phyloP scores from a whole-genome alignment of 2,329 filamentous ascomycete species.

The Aspergillus fructus region DNA sequence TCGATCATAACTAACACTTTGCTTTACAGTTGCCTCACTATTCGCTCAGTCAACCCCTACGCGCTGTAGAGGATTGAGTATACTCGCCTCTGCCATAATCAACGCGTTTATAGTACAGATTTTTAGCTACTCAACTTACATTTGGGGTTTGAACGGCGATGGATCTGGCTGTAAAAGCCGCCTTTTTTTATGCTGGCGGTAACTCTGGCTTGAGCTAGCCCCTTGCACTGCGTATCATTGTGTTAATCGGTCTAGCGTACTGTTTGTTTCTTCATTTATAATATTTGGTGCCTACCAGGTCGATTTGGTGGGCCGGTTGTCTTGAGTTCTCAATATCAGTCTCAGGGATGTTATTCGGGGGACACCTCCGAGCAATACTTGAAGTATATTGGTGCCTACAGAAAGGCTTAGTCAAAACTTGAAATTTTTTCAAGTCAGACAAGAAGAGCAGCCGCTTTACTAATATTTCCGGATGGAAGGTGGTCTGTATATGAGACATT shows the following conservation, averaged over 20 bases:
- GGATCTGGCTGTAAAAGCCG: slow-evolving; percentile 13
- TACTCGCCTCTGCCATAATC: slow-evolving; percentile 22
- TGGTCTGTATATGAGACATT: slow-evolving; percentile 9
- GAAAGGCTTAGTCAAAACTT: not conserved
- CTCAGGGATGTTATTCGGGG: slow-evolving; percentile 5
- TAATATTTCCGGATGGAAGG: slow-evolving; percentile 13
- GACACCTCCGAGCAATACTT: slow-evolving; percentile 4
- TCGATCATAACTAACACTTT: slow-evolving; percentile 21
- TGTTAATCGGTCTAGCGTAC: slow-evolving; percentile 26
- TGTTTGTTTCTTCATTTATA: slow-evolving; percentile 20
- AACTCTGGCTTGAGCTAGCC: not conserved
- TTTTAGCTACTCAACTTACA: slow-evolving; percentile 16
- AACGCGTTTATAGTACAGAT: slow-evolving; percentile 24
- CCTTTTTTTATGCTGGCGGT: slow-evolving; percentile 10
- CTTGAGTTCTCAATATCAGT: not conserved
- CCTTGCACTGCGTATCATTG: slow-evolving; percentile 18
- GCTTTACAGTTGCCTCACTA: slow-evolving; percentile 46
- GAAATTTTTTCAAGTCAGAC: not conserved
- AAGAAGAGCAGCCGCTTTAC: slow-evolving; percentile 7
- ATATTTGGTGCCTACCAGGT: slow-evolving; percentile 12
- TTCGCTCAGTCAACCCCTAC: slow-evolving; percentile 53
- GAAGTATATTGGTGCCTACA: slow-evolving; percentile 13
- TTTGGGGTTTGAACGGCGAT: slow-evolving; percentile 13
- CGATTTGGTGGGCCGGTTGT: slow-evolving; percentile 10
- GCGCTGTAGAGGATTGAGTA: slow-evolving; percentile 39